phyloP scores from a whole-genome alignment of 228 moss, liverwort and hornwort genomes.

The Sphagnum magellanicum region DNA sequence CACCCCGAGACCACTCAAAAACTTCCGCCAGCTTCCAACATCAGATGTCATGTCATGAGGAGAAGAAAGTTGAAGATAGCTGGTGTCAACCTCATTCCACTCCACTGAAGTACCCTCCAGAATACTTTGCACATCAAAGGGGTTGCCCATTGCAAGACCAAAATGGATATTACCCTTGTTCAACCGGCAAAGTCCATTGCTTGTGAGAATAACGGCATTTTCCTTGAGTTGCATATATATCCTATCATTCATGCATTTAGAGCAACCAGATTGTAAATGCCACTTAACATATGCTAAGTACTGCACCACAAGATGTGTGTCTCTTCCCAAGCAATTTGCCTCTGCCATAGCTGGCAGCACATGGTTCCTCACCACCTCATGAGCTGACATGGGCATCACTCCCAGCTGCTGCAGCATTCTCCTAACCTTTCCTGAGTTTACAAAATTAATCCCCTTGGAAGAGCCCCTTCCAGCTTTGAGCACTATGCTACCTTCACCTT shows the following conservation, averaged over 20 bases:
- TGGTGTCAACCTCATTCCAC: constrained; percentile 78
- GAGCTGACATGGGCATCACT: constrained; percentile 66
- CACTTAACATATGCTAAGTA: constrained; percentile 68
- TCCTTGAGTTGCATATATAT: constrained; percentile 40
- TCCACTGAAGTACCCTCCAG: constrained; percentile 46
- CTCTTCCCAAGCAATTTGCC: constrained; percentile 34
- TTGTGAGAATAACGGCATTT: constrained; percentile 65
- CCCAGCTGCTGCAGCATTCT: constrained; percentile 65
- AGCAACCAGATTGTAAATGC: constrained; percentile 72
- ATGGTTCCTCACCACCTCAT: constrained; percentile 78
- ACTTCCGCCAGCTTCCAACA: constrained; percentile 61
- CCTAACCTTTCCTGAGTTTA: constrained; percentile 31
- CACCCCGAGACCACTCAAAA: constrained; percentile 62
- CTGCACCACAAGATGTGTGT: constrained; percentile 50
- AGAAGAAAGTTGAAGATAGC: constrained; percentile 49
- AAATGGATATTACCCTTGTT: constrained; percentile 68
- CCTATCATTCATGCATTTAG: constrained; percentile 37
- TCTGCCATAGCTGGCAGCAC: constrained; percentile 63
- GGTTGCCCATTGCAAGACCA: constrained; percentile 54
- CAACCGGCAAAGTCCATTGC: constrained; percentile 43
- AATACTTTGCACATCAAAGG: constrained; percentile 40
- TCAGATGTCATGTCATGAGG: constrained; percentile 25
- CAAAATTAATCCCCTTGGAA: not conserved
- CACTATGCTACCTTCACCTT: constrained; percentile 9
- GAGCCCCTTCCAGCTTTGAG: constrained; percentile 17